Conservation (phyloP, 768 basidiomycete species). For the Phlebiopsis gigantea region DNA sequence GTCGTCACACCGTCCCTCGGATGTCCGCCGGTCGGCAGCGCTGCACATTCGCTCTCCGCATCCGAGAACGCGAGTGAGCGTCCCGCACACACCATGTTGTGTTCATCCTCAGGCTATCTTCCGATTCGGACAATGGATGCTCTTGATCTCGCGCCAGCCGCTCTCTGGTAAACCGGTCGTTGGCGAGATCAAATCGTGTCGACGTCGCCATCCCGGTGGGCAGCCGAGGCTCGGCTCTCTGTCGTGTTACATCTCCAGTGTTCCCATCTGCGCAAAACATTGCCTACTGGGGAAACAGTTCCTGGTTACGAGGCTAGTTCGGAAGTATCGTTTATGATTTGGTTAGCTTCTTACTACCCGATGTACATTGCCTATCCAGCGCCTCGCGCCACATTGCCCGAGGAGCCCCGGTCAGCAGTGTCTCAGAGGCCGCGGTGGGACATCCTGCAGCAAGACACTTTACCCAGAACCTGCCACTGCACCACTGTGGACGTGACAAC, state of each 20-base stretch:
- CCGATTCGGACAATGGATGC: background rate
- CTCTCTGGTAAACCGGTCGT: background rate
- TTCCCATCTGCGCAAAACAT: too few species aligned
- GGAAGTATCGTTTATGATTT: too few species aligned
- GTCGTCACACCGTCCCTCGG: background rate
- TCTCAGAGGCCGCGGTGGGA: background rate
- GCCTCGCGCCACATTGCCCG: background rate
- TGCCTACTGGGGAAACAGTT: too few species aligned
- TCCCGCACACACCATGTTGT: background rate
- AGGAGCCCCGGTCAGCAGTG: background rate
- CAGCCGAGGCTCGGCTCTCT: background rate
- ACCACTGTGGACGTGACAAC: background rate
- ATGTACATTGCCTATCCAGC: background rate
- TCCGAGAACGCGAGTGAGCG: background rate
- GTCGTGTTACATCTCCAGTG: too few species aligned
- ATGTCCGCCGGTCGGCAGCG: background rate
- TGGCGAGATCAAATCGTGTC: background rate
- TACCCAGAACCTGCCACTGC: background rate
- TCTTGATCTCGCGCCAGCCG: background rate
- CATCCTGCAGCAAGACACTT: background rate
- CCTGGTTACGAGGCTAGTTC: too few species aligned
- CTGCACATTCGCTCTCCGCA: background rate
- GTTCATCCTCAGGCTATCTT: background rate
- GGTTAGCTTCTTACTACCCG: background rate
- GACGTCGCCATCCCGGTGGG: background rate